Evolutionary conservation across 768 basidiomycete species (phyloP).

Genomic region (Hygrophoropsis aurantiaca): DNA sequence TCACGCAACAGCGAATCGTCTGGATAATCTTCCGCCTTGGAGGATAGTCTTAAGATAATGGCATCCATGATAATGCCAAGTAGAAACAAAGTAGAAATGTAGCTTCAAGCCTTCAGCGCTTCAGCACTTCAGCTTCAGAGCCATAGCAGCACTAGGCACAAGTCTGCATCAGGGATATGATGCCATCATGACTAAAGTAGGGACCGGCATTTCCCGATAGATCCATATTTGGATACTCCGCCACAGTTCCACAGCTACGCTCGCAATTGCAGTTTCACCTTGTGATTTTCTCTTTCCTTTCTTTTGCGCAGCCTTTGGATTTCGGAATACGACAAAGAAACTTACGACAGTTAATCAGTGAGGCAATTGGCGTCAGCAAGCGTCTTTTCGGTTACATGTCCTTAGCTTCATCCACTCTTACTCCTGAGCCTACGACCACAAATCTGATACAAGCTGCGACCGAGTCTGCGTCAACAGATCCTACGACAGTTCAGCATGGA

Average conservation of each 20-base stretch:
- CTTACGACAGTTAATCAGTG: background rate
- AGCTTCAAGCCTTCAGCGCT: too few relatives aligned
- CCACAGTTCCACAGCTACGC: too few relatives aligned
- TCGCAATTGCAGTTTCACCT: background rate
- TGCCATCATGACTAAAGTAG: background rate
- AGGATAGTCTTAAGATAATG: constrained; percentile 25
- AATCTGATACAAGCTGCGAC: constrained; percentile 13
- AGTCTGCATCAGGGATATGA: too few relatives aligned
- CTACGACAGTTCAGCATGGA: constrained; percentile 35
- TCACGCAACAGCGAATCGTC: constrained; percentile 18
- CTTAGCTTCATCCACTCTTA: background rate
- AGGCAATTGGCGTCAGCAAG: too few relatives aligned
- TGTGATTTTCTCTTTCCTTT: background rate
- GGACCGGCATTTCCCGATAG: background rate
- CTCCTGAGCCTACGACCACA: constrained; percentile 13
- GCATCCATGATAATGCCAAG: constrained; percentile 19
- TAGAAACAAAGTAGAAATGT: too few relatives aligned
- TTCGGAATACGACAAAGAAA: background rate
- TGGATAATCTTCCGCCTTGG: constrained; percentile 7
- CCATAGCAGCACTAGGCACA: too few relatives aligned
- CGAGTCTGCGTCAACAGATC: constrained; percentile 16
- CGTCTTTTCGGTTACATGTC: background rate
- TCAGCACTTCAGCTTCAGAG: too few relatives aligned
- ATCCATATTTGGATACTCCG: too few relatives aligned
- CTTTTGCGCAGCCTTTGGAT: background rate